Percentiles rank a stretch among this genome's conserved stretches.
Conservation (phyloP, 2,329 filamentous ascomycete species). For the Aureobasidium leucospermi region DNA sequence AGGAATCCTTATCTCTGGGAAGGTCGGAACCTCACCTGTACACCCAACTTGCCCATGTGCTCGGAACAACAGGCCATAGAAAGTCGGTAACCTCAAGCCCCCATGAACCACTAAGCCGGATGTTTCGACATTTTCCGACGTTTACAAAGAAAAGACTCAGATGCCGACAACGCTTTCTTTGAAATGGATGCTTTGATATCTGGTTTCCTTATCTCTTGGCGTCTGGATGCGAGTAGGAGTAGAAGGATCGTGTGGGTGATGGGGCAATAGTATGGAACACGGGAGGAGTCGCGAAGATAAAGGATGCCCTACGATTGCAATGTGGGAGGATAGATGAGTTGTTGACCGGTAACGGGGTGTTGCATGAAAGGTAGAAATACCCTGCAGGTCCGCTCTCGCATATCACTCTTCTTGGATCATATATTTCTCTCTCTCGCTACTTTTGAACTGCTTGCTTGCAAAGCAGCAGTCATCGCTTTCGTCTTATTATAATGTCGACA, state of each 20-base stretch:
- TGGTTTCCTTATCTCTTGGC: constrained; percentile 10
- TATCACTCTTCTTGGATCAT: neutral
- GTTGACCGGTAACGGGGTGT: constrained; percentile 7
- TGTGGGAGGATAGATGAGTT: neutral
- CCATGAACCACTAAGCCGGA: neutral
- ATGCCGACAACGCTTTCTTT: neutral
- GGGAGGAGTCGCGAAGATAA: constrained; percentile 5
- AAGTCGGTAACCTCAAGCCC: constrained; percentile 2
- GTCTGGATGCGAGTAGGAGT: neutral
- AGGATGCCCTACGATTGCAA: neutral
- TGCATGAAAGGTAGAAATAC: constrained; percentile 9
- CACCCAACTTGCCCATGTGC: constrained; percentile 1
- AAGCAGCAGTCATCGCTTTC: neutral
- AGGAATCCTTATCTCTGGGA: constrained; percentile 12
- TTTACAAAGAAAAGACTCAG: neutral
- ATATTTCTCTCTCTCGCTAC: neutral
- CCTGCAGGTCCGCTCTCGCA: neutral
- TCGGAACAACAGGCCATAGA: neutral
- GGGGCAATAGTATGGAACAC: constrained; percentile 1
- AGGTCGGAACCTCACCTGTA: neutral
- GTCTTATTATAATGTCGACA: neutral
- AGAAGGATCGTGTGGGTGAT: neutral
- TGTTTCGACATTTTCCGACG: neutral
- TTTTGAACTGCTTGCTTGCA: neutral
- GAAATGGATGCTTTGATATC: neutral